A percentile compares a stretch with the other conserved stretches of the same genome.
phyloP scores from a whole-genome alignment of 2,329 filamentous ascomycete genomes.

The Aureobasidium sp. region DNA sequence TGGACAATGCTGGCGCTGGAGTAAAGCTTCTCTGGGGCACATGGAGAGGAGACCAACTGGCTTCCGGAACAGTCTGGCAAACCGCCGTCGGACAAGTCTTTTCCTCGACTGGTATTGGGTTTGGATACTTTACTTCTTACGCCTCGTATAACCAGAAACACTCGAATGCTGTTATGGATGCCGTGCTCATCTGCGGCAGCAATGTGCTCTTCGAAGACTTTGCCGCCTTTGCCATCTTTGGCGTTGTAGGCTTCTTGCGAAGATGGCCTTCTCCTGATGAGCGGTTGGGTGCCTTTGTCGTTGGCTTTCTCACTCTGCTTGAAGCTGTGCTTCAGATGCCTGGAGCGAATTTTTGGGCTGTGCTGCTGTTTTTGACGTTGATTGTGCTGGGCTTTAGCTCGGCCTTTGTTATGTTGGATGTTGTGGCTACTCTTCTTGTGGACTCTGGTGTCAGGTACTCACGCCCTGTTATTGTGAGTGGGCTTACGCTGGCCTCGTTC shows the following conservation, averaged over 20 bases:
- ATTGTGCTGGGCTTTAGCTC: slow-evolving; percentile 52
- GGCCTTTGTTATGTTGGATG: slow-evolving; percentile 53
- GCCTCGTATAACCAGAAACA: slow-evolving; percentile 50
- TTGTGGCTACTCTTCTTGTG: slow-evolving; percentile 45
- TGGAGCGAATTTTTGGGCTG: slow-evolving; percentile 49
- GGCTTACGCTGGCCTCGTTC: slow-evolving; percentile 43
- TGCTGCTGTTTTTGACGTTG: slow-evolving; percentile 51
- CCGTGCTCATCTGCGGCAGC: slow-evolving; percentile 46
- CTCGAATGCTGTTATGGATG: slow-evolving; percentile 53
- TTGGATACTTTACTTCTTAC: slow-evolving; percentile 52
- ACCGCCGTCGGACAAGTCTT: slow-evolving; percentile 54
- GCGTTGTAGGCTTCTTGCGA: slow-evolving; percentile 45
- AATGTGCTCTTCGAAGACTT: slow-evolving; percentile 51
- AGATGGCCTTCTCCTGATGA: slow-evolving; percentile 37
- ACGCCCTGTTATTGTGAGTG: slow-evolving; percentile 43
- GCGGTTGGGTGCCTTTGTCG: slow-evolving; percentile 46
- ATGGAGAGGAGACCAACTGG: slow-evolving; percentile 44
- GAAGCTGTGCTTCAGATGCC: slow-evolving; percentile 51
- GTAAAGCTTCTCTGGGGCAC: slow-evolving; percentile 43
- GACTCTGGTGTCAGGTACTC: slow-evolving; percentile 44
- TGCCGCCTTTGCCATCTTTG: slow-evolving; percentile 44
- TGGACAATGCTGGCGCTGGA: slow-evolving; percentile 46
- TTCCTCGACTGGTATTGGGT: slow-evolving; percentile 51
- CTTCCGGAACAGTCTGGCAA: slow-evolving; percentile 48
- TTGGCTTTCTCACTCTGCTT: slow-evolving; percentile 52